These are phyloP conservation scores for Lipomyces spencermartinsiae DNA, from an alignment of 805 yeast species.

Conservation along the genomic window DNA sequence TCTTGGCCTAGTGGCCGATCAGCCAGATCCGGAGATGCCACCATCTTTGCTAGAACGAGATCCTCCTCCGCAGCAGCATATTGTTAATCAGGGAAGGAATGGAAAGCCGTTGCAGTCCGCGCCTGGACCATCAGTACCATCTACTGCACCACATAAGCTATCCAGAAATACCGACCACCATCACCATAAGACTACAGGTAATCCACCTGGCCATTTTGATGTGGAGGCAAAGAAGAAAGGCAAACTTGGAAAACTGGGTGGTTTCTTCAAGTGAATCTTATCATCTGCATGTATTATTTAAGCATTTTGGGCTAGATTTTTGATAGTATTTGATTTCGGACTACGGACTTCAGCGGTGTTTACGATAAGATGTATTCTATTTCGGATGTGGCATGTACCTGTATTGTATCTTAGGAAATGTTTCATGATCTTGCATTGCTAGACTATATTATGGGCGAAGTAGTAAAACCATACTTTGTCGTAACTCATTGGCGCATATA, in stretches of 20 bases:
- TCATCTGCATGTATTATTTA: neutral
- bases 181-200: constrained; percentile 29
- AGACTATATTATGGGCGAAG: neutral
- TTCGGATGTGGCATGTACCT: neutral
- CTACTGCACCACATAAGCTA: constrained; percentile 32
- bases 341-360: neutral
- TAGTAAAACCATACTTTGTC: neutral
- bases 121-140: constrained; percentile 24
- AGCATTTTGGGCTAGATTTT: neutral
- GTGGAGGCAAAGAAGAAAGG: constrained; percentile 29
- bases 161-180: constrained; percentile 30
- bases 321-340: neutral
- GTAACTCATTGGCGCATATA: neutral
- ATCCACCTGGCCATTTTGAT: constrained; percentile 37
- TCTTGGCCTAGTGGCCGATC: constrained; percentile 45
- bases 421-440: neutral
- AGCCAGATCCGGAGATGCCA: constrained; percentile 44
- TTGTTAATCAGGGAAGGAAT: constrained; percentile 1
- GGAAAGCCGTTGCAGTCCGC: constrained; percentile 10
- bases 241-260: constrained; percentile 17
- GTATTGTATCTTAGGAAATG: constrained; percentile 2
- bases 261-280: constrained; percentile 16
- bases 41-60: constrained; percentile 44
- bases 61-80: constrained; percentile 19
- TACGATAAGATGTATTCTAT: neutral